Evolutionary conservation across 768 basidiomycete genomes (phyloP).

Genomic region (Goffeauzyma gilvescens): DNA sequence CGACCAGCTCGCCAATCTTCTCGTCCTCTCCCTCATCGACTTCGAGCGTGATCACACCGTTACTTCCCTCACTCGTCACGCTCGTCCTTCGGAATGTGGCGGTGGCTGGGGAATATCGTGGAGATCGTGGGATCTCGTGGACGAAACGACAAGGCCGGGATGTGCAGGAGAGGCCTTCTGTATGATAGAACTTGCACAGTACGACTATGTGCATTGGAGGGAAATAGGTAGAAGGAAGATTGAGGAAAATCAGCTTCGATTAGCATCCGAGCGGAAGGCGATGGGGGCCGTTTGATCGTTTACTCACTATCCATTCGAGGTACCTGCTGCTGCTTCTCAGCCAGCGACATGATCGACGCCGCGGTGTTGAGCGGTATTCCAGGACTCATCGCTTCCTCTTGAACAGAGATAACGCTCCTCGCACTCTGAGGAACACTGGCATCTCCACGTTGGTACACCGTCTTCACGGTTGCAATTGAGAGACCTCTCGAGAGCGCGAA

Average conservation of each 20-base stretch:
- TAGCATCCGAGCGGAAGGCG: too few relatives aligned
- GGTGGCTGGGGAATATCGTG: not conserved
- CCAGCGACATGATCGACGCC: not conserved
- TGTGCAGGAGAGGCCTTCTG: conserved; percentile 29
- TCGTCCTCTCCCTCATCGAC: conserved; percentile 2
- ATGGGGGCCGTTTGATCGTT: too few relatives aligned
- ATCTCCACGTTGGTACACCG: not conserved
- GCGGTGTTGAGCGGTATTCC: not conserved
- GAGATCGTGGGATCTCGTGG: conserved; percentile 15
- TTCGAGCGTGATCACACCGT: not conserved
- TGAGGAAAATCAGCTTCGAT: too few relatives aligned
- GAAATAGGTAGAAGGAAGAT: too few relatives aligned
- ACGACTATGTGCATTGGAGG: too few relatives aligned
- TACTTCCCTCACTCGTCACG: not conserved
- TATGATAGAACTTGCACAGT: conserved; percentile 30
- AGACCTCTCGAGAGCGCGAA: conserved; percentile 2
- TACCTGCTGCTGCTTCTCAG: not conserved
- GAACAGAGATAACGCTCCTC: not conserved
- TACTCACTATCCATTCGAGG: conserved; percentile 1
- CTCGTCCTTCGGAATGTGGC: not conserved
- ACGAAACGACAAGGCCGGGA: conserved; percentile 31
- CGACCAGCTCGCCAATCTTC: conserved; percentile 16
- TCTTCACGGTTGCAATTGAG: conserved; percentile 4
- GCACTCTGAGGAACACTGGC: not conserved
- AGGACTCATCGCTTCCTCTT: not conserved